Evolutionary conservation across 306 rosid genomes (phyloP), one percentile per base, ranked within the genome.

Genomic region (Dicorynia guianensis): DNA sequence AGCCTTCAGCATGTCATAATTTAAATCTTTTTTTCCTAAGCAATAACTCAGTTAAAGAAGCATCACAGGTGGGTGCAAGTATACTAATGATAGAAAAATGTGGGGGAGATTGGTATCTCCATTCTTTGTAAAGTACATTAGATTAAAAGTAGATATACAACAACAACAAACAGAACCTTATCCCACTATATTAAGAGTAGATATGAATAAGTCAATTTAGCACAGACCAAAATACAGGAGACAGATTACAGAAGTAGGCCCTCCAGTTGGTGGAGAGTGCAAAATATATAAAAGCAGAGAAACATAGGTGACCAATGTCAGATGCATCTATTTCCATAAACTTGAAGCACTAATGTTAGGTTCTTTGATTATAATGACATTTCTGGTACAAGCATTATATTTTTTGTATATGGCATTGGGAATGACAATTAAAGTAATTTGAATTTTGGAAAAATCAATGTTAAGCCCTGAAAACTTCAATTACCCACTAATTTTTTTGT

Each of bases 331-430:
- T 8, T 38, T 57, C 61, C 35, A 50, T 19, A 55, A 74, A 79
- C 46, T 63, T 47, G 60, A 35, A 65, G 69, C 11, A 56, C 78
- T 43, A 12, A 55, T 8, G 15, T n/a, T 17, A 56, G 71, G 13
- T 71, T 63, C 34, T 42, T 71, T 56, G 56, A 11, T 19, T 72
- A 65, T 11, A 49, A 67, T 47, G 57, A 58, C 19, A 58, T 64
- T 55, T 54, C 34, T 40, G 11, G 35, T 40, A 15, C 49, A 62
- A 7, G 38, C 52, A 44, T 43, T 46, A 39, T 57, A 64, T 63
- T 63, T 63, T 63, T 62, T 43, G 33, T 50, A 47, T 61, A 53
- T 42, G 42, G 33, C 39, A 43, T 7, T 55, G 44, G 55, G 60
- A 61, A 43, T 63, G n/a, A 19, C 20, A 52, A 55, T 39, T 38